Evolutionary conservation across 2,329 filamentous ascomycete genomes (phyloP).

Genomic region (Penicillium sp.): DNA sequence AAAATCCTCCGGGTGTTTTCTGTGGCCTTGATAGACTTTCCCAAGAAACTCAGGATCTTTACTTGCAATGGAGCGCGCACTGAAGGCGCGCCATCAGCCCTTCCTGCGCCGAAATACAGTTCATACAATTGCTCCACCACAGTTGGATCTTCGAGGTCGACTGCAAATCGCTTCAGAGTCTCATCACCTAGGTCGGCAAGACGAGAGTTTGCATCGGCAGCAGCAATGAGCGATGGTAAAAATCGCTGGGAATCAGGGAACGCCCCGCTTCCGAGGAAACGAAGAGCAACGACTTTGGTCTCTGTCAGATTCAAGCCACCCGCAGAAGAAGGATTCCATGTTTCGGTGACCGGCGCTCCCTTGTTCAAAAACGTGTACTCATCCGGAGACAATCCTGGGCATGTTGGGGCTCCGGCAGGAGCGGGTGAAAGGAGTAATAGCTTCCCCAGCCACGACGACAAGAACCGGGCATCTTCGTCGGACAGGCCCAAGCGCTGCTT

Average conservation of each 20-base stretch:
- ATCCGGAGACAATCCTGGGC: constrained; percentile 61
- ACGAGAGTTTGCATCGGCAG: constrained; percentile 75
- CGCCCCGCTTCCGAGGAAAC: constrained; percentile 77
- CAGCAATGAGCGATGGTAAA: constrained; percentile 77
- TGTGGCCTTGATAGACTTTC: constrained; percentile 73
- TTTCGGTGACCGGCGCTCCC: constrained; percentile 45
- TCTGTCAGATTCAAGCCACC: constrained; percentile 66
- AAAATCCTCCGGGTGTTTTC: constrained; percentile 67
- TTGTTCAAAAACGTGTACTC: constrained; percentile 71
- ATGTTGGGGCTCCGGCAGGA: constrained; percentile 41
- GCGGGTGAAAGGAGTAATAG: constrained; percentile 67
- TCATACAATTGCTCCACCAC: constrained; percentile 67
- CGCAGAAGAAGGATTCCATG: constrained; percentile 61
- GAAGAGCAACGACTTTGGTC: constrained; percentile 67
- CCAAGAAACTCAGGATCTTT: constrained; percentile 71
- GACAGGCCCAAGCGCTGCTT: constrained; percentile 65
- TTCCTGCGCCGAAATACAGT: constrained; percentile 65
- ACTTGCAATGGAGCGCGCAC: constrained; percentile 70
- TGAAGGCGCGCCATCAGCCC: constrained; percentile 42
- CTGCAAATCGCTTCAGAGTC: constrained; percentile 72
- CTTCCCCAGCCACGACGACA: constrained; percentile 73
- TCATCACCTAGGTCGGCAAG: constrained; percentile 86
- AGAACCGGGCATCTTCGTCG: constrained; percentile 68
- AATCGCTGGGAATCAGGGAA: constrained; percentile 84
- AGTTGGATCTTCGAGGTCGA: constrained; percentile 64